Percentiles rank a stretch among this genome's conserved stretches.
phyloP scores from a whole-genome alignment of 202 grass and related monocot genomes.

The Brachypodium distachyon region DNA sequence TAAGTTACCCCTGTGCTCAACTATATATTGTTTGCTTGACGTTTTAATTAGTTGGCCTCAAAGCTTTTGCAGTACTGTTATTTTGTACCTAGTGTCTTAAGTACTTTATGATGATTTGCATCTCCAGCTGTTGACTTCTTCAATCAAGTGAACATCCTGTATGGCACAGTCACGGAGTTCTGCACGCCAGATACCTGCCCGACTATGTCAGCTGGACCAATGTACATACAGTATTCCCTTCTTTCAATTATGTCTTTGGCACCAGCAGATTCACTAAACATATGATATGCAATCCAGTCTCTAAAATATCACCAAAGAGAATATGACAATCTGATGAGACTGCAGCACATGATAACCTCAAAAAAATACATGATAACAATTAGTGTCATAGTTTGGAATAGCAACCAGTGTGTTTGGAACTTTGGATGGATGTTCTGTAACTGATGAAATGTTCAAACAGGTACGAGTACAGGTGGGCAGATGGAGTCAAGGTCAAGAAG shows the following conservation, averaged over 20 bases:
- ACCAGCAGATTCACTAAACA: not conserved
- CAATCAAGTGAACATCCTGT: constrained; percentile 91
- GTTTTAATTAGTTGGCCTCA: not conserved
- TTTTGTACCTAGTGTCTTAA: constrained; percentile 8
- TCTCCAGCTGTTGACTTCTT: constrained; percentile 94
- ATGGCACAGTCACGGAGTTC: constrained; percentile 82
- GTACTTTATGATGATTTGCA: constrained; percentile 7
- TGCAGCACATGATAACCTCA: too few species aligned
- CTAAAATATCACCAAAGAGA: too few species aligned
- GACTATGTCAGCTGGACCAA: constrained; percentile 90
- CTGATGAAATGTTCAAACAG: constrained; percentile 25
- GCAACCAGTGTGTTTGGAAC: not conserved
- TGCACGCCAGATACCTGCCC: constrained; percentile 80
- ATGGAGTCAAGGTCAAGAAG: constrained; percentile 82
- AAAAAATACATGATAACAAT: too few species aligned
- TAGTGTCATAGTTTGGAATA: not conserved
- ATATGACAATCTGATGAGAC: too few species aligned
- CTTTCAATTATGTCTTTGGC: not conserved
- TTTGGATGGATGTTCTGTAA: not conserved
- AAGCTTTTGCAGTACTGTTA: not conserved
- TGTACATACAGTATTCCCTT: too few species aligned
- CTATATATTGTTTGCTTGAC: not conserved
- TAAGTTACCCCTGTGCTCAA: too few species aligned
- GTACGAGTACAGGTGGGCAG: constrained; percentile 92
- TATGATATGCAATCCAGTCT: too few species aligned